Conservation (phyloP, 306 rosid species). For the Dryas octopetala region DNA sequence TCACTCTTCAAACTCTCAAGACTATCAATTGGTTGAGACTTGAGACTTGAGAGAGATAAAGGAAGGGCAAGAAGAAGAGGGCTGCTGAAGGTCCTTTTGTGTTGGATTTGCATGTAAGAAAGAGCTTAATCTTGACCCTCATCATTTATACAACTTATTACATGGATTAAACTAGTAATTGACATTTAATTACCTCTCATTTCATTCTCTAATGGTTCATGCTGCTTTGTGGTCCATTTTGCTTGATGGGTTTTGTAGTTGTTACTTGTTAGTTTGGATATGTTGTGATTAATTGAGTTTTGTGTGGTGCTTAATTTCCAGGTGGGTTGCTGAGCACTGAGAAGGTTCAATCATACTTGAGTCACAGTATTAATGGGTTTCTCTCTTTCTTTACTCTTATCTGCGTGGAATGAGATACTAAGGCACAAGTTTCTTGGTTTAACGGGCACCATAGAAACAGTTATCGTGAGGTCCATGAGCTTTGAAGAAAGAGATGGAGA, state of each 20-base stretch:
- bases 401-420: slow-evolving; percentile 25
- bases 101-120: slow-evolving; percentile 3
- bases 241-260: neutral
- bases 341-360: slow-evolving; percentile 12
- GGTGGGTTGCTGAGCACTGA: slow-evolving; percentile 12
- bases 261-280: neutral
- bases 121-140: neutral
- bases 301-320: slow-evolving; percentile 2
- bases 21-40: neutral
- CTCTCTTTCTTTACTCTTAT: slow-evolving; percentile 27
- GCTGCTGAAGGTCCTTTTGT: neutral
- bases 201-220: neutral
- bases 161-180: neutral
- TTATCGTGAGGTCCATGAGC: slow-evolving; percentile 7
- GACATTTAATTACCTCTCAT: neutral
- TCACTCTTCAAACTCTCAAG: neutral
- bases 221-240: neutral
- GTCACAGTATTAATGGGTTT: slow-evolving; percentile 22
- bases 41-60: neutral
- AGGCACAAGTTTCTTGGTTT: slow-evolving; percentile 6
- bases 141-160: too few relatives aligned
- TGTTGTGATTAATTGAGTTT: neutral
- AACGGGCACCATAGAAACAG: slow-evolving; percentile 4
- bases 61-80: neutral
- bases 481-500: neutral